These are phyloP conservation scores for Candida railenensis DNA, from an alignment of 805 yeast genomes.

Conservation along the genomic window DNA sequence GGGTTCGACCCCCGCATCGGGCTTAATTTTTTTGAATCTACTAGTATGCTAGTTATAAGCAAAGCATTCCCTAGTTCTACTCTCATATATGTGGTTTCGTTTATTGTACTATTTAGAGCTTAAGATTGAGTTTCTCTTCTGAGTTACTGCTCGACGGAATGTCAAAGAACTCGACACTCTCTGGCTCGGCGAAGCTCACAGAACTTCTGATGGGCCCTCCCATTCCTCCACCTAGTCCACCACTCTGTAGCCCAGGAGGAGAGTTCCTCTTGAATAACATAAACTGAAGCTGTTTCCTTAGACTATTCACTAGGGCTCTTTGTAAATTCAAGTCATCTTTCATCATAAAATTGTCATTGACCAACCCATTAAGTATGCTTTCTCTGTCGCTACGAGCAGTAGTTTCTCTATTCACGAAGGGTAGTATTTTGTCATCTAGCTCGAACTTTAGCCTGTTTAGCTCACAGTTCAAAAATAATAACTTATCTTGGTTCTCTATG, in stretches of 20 bases:
- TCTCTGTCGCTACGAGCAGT: conserved; percentile 25
- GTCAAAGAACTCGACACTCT: conserved; percentile 21
- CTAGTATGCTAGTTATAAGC: not conserved
- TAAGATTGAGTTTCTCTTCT: conserved; percentile 36
- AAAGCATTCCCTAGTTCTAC: not conserved
- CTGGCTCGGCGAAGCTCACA: not conserved
- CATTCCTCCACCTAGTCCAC: conserved; percentile 1
- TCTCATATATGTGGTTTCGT: not conserved
- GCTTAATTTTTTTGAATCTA: conserved; percentile 1
- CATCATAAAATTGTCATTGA: conserved; percentile 38
- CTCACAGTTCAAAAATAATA: conserved; percentile 37
- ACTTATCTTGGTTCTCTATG: conserved; percentile 25
- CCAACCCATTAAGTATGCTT: conserved; percentile 27
- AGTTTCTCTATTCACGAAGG: conserved; percentile 26
- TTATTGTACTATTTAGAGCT: conserved; percentile 17
- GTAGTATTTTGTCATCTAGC: conserved; percentile 37
- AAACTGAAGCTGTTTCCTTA: conserved; percentile 52
- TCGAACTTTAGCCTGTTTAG: conserved; percentile 44
- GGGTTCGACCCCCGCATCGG: conserved; percentile 9
- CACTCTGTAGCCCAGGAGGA: conserved; percentile 5
- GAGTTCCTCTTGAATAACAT: conserved; percentile 43
- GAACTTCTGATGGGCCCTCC: not conserved
- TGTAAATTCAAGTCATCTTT: conserved; percentile 49
- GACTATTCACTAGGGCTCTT: conserved; percentile 41
- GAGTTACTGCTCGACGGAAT: conserved; percentile 25